Evolutionary conservation across 163 green algal species (phyloP).

Genomic region (Volvox carteri): DNA sequence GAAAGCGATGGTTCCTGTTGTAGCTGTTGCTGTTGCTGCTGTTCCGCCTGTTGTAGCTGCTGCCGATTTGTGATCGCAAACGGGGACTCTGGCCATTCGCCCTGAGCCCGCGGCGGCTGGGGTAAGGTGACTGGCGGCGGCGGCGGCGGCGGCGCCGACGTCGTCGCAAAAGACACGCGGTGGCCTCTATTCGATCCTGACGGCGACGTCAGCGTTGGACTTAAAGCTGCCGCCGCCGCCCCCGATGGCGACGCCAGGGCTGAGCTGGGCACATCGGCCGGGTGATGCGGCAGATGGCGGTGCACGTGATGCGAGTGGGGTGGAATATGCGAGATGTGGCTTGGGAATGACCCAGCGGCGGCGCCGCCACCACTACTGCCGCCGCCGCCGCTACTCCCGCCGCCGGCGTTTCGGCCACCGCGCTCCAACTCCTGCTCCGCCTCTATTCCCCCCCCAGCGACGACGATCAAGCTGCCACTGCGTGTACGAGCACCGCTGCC

Average conservation of each 20-base stretch:
- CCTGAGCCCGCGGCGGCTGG: neutral
- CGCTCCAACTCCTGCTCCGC: neutral
- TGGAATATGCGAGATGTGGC: neutral
- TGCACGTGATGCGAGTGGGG: slow-evolving; percentile 35
- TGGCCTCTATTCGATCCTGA: neutral
- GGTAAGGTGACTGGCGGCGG: neutral
- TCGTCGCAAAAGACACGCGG: neutral
- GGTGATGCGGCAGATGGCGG: slow-evolving; percentile 40
- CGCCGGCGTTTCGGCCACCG: neutral
- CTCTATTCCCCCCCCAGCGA: too few species aligned
- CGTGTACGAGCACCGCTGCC: neutral
- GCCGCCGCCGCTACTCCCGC: neutral
- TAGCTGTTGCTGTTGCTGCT: neutral
- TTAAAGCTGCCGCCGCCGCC: neutral
- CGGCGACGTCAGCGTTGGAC: neutral
- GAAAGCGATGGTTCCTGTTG: neutral
- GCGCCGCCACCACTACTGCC: too few species aligned
- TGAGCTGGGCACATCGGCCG: neutral
- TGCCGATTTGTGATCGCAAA: slow-evolving; percentile 18
- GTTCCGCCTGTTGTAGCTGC: neutral
- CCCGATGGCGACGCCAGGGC: neutral
- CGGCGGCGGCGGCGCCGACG: neutral
- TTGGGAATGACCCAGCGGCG: too few species aligned
- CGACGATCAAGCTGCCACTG: neutral
- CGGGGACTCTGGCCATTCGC: neutral